phyloP scores from a whole-genome alignment of 768 basidiomycete species.

The Amylocystis lapponica region DNA sequence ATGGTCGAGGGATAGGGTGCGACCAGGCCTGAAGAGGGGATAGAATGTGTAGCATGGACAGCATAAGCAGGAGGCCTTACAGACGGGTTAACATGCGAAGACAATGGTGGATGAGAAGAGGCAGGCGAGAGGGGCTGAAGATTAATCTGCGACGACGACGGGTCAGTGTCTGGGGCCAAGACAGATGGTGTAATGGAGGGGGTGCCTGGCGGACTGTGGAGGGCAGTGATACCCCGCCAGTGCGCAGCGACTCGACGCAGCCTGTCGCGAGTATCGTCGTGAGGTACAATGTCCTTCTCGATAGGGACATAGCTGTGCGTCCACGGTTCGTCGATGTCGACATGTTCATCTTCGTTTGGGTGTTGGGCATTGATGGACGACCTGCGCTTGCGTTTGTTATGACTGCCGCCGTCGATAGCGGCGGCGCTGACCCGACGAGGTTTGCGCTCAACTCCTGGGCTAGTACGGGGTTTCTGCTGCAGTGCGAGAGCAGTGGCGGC shows the following conservation, averaged over 20 bases:
- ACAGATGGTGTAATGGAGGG: conserved; percentile 30
- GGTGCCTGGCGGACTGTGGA: conserved; percentile 23
- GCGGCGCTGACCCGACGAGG: conserved; percentile 30
- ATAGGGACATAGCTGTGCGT: conserved; percentile 42
- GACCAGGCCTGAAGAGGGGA: conserved; percentile 52
- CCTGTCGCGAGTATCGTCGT: conserved; percentile 38
- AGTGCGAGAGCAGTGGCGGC: conserved; percentile 21
- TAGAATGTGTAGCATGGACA: conserved; percentile 55
- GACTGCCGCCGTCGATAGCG: conserved; percentile 31
- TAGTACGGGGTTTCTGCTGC: conserved; percentile 27
- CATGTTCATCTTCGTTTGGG: conserved; percentile 37
- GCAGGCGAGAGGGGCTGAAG: conserved; percentile 28
- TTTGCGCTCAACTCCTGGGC: conserved; percentile 34
- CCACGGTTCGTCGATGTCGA: conserved; percentile 45
- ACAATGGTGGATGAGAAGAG: conserved; percentile 29
- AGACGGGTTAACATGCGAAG: conserved; percentile 27
- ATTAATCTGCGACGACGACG: conserved; percentile 21
- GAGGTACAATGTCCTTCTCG: conserved; percentile 38
- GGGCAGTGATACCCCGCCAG: conserved; percentile 67
- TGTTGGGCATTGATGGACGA: conserved; percentile 29
- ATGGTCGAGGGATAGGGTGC: conserved; percentile 61
- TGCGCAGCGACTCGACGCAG: conserved; percentile 54
- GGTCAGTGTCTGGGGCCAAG: conserved; percentile 23
- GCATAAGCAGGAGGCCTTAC: conserved; percentile 56
- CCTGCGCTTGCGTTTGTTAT: conserved; percentile 32